A percentile compares a stretch with the other conserved stretches of the same genome.
Conservation (phyloP, 2,329 filamentous ascomycete species). For the Westerdykella ornata region DNA sequence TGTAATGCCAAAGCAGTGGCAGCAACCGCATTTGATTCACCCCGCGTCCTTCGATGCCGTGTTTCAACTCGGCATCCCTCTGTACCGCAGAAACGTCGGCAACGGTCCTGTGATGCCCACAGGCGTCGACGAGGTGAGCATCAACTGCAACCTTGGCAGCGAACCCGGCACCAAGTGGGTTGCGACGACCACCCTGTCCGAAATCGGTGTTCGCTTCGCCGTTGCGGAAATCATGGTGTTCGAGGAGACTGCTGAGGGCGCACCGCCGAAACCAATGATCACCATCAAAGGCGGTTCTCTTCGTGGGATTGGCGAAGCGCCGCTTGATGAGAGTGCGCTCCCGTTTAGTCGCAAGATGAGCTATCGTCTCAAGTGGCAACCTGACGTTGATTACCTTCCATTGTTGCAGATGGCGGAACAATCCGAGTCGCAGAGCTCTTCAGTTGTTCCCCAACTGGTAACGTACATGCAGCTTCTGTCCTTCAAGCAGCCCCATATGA, state of each 20-base stretch:
- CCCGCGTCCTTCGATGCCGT: slow-evolving; percentile 2
- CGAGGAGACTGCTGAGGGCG: background rate
- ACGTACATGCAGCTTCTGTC: slow-evolving; percentile 3
- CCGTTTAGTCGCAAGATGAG: background rate
- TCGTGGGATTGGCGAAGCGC: background rate
- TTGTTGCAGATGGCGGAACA: too few relatives aligned
- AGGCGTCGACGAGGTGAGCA: background rate
- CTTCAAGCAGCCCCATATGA: slow-evolving; percentile 6
- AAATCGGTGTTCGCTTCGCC: background rate
- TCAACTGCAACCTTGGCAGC: background rate
- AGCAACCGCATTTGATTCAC: slow-evolving; percentile 7
- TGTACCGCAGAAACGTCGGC: background rate
- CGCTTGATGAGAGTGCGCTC: background rate
- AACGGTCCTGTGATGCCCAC: background rate
- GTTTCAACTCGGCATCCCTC: slow-evolving; percentile 1
- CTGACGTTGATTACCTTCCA: background rate
- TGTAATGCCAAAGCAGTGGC: background rate
- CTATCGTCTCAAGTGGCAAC: background rate
- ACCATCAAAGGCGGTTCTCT: background rate
- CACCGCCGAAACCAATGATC: background rate
- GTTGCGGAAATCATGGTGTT: slow-evolving; percentile 1
- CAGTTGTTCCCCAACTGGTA: background rate
- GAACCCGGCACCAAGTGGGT: background rate
- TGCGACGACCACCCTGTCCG: background rate
- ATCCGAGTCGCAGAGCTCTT: too few relatives aligned